Percentiles rank a stretch among this genome's conserved stretches.
Conservation (phyloP, 73 alveolate genomes). For the Blepharisma stoltei region DNA sequence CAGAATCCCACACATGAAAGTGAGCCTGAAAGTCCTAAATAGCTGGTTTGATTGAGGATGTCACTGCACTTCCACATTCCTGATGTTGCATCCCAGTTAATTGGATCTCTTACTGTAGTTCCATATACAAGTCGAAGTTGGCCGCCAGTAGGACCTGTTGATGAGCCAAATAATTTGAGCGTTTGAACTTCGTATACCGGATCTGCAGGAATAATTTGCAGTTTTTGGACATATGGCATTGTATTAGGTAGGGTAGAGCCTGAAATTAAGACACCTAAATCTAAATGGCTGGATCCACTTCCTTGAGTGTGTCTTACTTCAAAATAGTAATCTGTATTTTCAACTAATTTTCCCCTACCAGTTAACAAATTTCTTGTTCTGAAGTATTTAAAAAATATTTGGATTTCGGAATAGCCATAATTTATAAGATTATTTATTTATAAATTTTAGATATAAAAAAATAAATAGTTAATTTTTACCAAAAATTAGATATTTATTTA, state of each 20-base stretch:
- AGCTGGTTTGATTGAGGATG: background rate
- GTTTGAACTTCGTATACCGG: background rate
- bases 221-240: conserved; percentile 12
- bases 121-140: background rate
- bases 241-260: background rate
- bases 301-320: background rate
- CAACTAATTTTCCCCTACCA: background rate
- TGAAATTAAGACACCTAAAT: background rate
- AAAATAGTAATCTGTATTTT: conserved; percentile 16
- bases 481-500: too few relatives aligned
- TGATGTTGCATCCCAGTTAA: background rate
- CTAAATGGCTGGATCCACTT: background rate
- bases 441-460: too few relatives aligned
- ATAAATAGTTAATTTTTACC: too few relatives aligned
- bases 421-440: too few relatives aligned
- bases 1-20: background rate
- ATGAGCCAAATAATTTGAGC: background rate
- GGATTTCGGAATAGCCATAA: too few relatives aligned
- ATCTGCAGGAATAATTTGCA: background rate
- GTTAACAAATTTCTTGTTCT: background rate
- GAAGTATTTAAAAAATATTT: too few relatives aligned
- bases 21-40: background rate
- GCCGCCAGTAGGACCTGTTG: background rate
- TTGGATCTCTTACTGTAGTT: background rate
- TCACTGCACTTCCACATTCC: conserved; percentile 1